phyloP scores from a whole-genome alignment of 805 yeast species.

The Hanseniaspora lachancei region DNA sequence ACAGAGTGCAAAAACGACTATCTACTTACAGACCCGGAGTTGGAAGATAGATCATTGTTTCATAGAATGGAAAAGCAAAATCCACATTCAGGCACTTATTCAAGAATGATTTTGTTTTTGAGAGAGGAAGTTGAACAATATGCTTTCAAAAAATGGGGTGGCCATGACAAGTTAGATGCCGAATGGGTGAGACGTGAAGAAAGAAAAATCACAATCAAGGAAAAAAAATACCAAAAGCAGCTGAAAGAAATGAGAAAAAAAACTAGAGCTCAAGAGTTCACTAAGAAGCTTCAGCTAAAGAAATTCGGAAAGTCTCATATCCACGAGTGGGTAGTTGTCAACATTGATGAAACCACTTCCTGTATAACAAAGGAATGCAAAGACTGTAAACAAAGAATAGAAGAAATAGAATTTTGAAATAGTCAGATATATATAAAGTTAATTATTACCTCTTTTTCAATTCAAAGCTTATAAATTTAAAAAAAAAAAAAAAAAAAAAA shows the following conservation, averaged over 20 bases:
- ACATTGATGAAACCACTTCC: slow-evolving; percentile 30
- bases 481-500: background rate
- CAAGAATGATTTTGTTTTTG: slow-evolving; percentile 83
- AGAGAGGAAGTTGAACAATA: slow-evolving; percentile 86
- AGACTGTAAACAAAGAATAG: slow-evolving; percentile 73
- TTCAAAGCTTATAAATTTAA: background rate
- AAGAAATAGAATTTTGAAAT: slow-evolving; percentile 47
- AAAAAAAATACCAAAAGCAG: slow-evolving; percentile 63
- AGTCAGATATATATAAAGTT: background rate
- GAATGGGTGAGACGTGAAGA: slow-evolving; percentile 83
- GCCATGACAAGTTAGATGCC: slow-evolving; percentile 72
- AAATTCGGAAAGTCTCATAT: slow-evolving; percentile 49
- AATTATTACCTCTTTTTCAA: background rate
- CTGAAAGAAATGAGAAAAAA: slow-evolving; percentile 78
- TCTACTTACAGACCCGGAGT: slow-evolving; percentile 83
- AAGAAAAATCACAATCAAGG: slow-evolving; percentile 57
- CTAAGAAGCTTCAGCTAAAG: slow-evolving; percentile 52
- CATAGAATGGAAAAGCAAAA: slow-evolving; percentile 79
- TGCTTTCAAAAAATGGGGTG: slow-evolving; percentile 92
- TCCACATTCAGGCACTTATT: slow-evolving; percentile 81
- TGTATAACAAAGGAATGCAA: slow-evolving; percentile 50
- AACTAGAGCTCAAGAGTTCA: slow-evolving; percentile 82
- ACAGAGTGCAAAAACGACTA: slow-evolving; percentile 93
- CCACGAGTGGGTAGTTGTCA: slow-evolving; percentile 61
- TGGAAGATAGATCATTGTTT: slow-evolving; percentile 53